phyloP scores from a whole-genome alignment of 805 yeast species.

The Myxozyma kluyveri region DNA sequence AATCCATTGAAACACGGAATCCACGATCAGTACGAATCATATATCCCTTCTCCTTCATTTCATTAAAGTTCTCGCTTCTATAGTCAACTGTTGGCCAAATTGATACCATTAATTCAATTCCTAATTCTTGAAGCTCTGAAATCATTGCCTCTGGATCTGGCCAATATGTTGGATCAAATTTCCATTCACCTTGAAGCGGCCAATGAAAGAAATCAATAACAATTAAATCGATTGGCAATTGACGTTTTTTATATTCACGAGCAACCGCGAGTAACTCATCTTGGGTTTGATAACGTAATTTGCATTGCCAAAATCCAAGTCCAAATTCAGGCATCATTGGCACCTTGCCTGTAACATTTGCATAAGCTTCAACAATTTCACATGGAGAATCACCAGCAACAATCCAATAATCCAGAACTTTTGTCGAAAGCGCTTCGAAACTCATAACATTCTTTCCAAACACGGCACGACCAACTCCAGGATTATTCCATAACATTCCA shows the following conservation, averaged over 20 bases:
- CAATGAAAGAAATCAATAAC: slow-evolving; percentile 29
- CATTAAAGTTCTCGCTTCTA: slow-evolving; percentile 23
- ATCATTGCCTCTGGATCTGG: slow-evolving; percentile 31
- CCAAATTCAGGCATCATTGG: slow-evolving; percentile 29
- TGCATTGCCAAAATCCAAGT: slow-evolving; percentile 31
- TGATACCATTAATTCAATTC: slow-evolving; percentile 29
- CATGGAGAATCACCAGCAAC: slow-evolving; percentile 30
- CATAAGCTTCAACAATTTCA: slow-evolving; percentile 24
- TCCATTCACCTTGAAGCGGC: slow-evolving; percentile 30
- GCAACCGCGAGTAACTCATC: slow-evolving; percentile 29
- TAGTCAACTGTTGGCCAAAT: slow-evolving; percentile 31
- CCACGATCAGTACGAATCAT: slow-evolving; percentile 29
- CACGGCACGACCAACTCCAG: slow-evolving; percentile 28
- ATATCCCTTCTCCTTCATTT: slow-evolving; percentile 27
- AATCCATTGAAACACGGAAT: slow-evolving; percentile 23
- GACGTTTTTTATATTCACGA: slow-evolving; percentile 20
- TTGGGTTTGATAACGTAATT: slow-evolving; percentile 28
- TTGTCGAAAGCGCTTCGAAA: slow-evolving; percentile 28
- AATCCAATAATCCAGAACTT: slow-evolving; percentile 20
- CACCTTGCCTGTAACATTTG: slow-evolving; percentile 28
- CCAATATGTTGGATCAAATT: slow-evolving; percentile 27
- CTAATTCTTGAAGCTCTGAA: slow-evolving; percentile 19
- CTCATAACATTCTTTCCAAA: slow-evolving; percentile 28
- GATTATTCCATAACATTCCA: slow-evolving; percentile 29
- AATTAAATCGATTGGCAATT: slow-evolving; percentile 28